A percentile compares a stretch with the other conserved stretches of the same genome.
Conservation (phyloP, 2,329 filamentous ascomycete species). For the Chalara sp. region DNA sequence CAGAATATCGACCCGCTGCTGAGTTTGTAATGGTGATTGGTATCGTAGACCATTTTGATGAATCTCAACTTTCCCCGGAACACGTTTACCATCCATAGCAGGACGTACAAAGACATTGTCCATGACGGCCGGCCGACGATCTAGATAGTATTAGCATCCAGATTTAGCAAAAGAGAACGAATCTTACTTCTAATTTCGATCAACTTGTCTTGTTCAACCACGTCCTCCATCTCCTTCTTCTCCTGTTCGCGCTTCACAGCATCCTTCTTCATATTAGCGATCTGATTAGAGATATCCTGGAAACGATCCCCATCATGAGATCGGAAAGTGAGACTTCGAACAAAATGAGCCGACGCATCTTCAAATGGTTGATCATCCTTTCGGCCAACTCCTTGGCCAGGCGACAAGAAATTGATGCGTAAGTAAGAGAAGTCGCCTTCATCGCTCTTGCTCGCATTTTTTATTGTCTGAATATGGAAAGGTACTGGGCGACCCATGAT, state of each 20-base stretch:
- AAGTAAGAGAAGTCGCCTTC: constrained; percentile 92
- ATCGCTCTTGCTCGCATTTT: constrained; percentile 96
- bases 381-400: constrained; percentile 91
- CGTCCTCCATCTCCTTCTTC: constrained; percentile 99
- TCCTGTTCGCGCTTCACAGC: constrained; percentile 89
- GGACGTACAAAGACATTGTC: constrained; percentile 95
- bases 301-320: constrained; percentile 86
- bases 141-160: constrained; percentile 43
- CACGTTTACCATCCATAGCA: constrained; percentile 91
- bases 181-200: constrained; percentile 82
- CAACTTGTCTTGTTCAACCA: constrained; percentile 97
- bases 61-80: constrained; percentile 92
- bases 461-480: constrained; percentile 97
- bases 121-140: constrained; percentile 82
- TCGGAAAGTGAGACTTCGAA: constrained; percentile 89
- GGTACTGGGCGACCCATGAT: constrained; percentile 97
- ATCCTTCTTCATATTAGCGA: constrained; percentile 93
- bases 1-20: constrained; percentile 83
- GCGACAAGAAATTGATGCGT: constrained; percentile 94
- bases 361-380: constrained; percentile 98
- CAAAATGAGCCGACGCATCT: constrained; percentile 90
- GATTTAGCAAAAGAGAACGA: background rate
- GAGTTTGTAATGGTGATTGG: constrained; percentile 69
- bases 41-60: constrained; percentile 99
- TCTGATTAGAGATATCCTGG: constrained; percentile 84